Evolutionary conservation across 208 protist genomes (phyloP).

Genomic region (Trypanosoma caninum): DNA sequence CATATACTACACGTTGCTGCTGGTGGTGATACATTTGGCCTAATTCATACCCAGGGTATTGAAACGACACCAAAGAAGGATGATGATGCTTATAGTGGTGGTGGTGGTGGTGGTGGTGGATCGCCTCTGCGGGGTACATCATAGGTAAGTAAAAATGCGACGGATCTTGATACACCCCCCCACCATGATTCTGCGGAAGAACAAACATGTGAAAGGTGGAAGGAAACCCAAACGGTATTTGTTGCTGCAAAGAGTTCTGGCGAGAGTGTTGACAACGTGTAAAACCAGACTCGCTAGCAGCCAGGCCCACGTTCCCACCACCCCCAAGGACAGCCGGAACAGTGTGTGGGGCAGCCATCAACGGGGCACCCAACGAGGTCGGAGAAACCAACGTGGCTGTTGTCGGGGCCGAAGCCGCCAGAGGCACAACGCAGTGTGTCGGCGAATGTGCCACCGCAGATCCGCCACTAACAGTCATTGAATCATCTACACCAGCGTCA

Average conservation of each 20-base stretch:
- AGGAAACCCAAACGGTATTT: not conserved
- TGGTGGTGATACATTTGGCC: constrained; percentile 19
- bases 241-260: not conserved
- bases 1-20: constrained; percentile 8
- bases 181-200: not conserved
- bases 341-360: not conserved
- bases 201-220: constrained; percentile 18
- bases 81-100: constrained; percentile 9
- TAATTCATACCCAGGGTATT: constrained; percentile 14
- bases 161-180: constrained; percentile 2
- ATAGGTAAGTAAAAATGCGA: constrained; percentile 15
- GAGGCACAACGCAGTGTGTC: not conserved
- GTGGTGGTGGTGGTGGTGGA: constrained; percentile 16
- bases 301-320: not conserved
- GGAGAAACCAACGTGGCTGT: not conserved
- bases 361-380: not conserved
- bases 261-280: not conserved
- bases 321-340: not conserved
- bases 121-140: constrained; percentile 3
- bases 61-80: constrained; percentile 15
- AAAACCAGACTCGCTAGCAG: not conserved
- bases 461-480: not conserved
- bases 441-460: not conserved
- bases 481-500: not conserved
- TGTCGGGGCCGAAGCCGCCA: not conserved